Evolutionary conservation across 352 stramenopile species (phyloP), one percentile per base, ranked within the genome.

Genomic region (Phytopythium mirpurense): DNA sequence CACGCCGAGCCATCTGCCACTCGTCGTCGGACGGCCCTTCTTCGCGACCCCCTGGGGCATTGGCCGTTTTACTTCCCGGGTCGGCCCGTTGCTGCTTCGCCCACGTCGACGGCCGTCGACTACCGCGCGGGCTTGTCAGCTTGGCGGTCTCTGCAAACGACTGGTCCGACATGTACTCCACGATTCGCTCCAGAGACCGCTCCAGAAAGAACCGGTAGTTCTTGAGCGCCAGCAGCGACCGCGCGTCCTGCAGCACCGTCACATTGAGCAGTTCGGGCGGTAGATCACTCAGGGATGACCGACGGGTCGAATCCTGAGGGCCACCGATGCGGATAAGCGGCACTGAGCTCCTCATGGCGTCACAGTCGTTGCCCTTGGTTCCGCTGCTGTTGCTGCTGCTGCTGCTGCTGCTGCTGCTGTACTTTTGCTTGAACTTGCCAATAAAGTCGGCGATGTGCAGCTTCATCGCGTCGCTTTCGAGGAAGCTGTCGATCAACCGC

Each of bases 151-250:
- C 51, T 6, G 44, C 54, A 16, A 63, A 54, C 5, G 57, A 59
- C 10, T 67, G 37, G 23, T 54, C 45, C 2, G 42, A 31, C 21
- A 88, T 52, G 48, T 83, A 63, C 8, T 76, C 54, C 62, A 88
- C 72, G 19, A 85, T 68, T 1, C 74, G 58, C 19, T 66, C 63
- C 18, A 91, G 61, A 10, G 74, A 70, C 27, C 76, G 68, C 57
- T 91, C 81, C 21, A 91, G 36, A 47, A 87, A 91, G 44, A 87
- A 86, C 0, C 81, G 75, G 54, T 88, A 91, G 49, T 76, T 84
- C 57, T 86, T 86, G 1, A 91, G 47, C 1, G 81, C 81, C 12
- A 81, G 43, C 29, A 88, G 29, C 57, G 73, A 80, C 10, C 75
- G 70, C 7, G 70, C 65, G 36, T 88, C 72, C 32, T 81, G 72